Evolutionary conservation across 768 basidiomycete species (phyloP).

Genomic region (Collybiopsis luxurians): DNA sequence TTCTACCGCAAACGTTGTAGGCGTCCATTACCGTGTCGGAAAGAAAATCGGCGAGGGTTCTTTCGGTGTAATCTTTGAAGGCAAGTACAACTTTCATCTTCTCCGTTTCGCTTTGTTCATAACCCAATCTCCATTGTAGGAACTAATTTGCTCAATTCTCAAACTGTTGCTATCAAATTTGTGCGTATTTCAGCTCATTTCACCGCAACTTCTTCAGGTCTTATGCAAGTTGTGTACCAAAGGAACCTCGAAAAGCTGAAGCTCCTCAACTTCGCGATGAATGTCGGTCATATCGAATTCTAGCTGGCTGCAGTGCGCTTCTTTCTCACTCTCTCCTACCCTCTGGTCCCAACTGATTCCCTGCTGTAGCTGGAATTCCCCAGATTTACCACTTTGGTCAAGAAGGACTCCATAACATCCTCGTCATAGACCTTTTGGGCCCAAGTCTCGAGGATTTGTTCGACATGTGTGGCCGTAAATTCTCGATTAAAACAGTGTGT

Average conservation of each 20-base stretch:
- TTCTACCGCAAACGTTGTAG: slow-evolving; percentile 77
- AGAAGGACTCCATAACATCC: slow-evolving; percentile 96
- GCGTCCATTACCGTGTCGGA: slow-evolving; percentile 96
- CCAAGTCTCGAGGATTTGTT: slow-evolving; percentile 97
- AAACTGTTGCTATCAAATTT: slow-evolving; percentile 99
- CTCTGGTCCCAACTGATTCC: slow-evolving; percentile 17
- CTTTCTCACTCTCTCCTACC: slow-evolving; percentile 6
- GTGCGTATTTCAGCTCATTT: slow-evolving; percentile 52
- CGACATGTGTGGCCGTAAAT: slow-evolving; percentile 98
- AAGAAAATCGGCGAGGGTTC: slow-evolving; percentile 99
- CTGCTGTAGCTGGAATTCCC: slow-evolving; percentile 80
- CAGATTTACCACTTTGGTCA: slow-evolving; percentile 99
- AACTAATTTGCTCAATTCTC: slow-evolving; percentile 95
- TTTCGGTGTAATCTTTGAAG: slow-evolving; percentile 95
- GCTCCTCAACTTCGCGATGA: slow-evolving; percentile 98
- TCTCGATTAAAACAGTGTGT: slow-evolving; percentile 96
- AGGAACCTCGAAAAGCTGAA: slow-evolving; percentile 93
- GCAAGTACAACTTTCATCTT: slow-evolving; percentile 29
- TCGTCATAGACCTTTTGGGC: slow-evolving; percentile 97
- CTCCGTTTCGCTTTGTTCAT: slow-evolving; percentile 6
- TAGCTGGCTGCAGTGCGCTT: slow-evolving; percentile 83
- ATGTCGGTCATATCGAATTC: slow-evolving; percentile 94
- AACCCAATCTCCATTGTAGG: slow-evolving; percentile 44
- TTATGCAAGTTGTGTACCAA: neutral
- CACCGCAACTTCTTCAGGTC: neutral